Base-by-base conservation (phyloP, 106 monocot species). In the Acorus gramineus region DNA sequence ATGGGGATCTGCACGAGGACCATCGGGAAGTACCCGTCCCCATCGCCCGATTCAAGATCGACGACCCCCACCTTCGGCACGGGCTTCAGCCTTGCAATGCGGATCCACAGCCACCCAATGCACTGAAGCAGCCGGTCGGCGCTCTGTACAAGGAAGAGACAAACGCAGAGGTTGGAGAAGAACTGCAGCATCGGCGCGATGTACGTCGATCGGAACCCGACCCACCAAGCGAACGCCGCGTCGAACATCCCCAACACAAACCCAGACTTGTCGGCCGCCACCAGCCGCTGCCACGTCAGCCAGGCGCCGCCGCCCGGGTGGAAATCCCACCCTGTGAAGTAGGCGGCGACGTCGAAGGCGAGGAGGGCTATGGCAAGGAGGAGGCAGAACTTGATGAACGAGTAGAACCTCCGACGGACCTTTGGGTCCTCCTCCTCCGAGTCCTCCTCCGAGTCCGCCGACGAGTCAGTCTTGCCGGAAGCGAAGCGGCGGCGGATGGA, bases 1-100 rank as follows among this genome's bases (percentile, higher is more conserved):
- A 96, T 96, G 44, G 95, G 95, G 44, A 96, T 96, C 67, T 96
- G 95, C 53, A 96, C 80, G 28, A 96, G 76, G 42, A 96, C 90
- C 87, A 87, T 87, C 53, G 95, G 95, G 74, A 80, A 87, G 69
- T 76, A 66, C 4, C 47, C 67, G 45, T 66, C 61, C 9, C 57
- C 77, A 2, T 66, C 73, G 56, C 76, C 86, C 8, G 64, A 44
- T 46, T 86, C 92, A 4, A 46, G 63, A 42, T 90, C 85, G 28
- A 10, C 65, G 7, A 14, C 49, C 47, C 43, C 50, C 42, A 55
- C 8, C 66, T 80, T 80, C 3, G 77, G 72, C 8, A 73, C 50
- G 1, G 95, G 95, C 57, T 87, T 90, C 55, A 96, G 78, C 47
- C 73, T 56, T 65, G 73, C 85, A 58, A 85, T 72, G 7, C 72